Evolutionary conservation across 257 asterid genomes (phyloP), one percentile per base, ranked within the genome.

Genomic region (Gardenia jasminoides): DNA sequence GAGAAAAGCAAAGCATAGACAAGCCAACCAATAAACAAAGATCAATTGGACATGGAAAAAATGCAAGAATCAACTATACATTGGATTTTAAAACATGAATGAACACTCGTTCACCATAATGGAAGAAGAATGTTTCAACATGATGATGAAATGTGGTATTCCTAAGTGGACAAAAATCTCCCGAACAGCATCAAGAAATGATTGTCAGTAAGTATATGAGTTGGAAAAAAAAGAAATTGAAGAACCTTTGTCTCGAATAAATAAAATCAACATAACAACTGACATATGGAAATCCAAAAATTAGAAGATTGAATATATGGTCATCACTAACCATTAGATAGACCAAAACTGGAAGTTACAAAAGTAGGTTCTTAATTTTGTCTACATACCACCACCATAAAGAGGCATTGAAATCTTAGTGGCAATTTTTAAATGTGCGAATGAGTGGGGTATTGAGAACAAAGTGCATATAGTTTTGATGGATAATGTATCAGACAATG

Each of bases 21-120:
- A 36, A 4, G 39, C 39, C 3, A 36, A 36, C 39, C 39, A 36
- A 36, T 4, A 36, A 36, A 36, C 39, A 36, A 36, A 36, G 48
- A 46, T 6, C 3, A 46, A 10, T 46, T 72, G 48, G 76, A 48
- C n/a, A 72, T 72, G 64, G 31, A 46, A 13, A 22, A 26, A 56
- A 75, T 67, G 77, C 15, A 47, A n/a, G 72, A 28, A 28, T 47
- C 20, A 11, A 26, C 58, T 13, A 15, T 61, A 0, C 72, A 62
- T 12, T 76, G 41, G 61, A 26, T 43, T 4, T 22, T 61, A 11
- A n/a, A n/a, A n/a, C n/a, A 76, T 76, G 72, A 62, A 76, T 44
- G 79, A 76, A 13, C 79, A 76, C 39, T 39, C 70, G 10, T 59
- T 59, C 20, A 19, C 2, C 31, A 75, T 75, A 59, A 20, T 75